Conservation (phyloP, 768 basidiomycete species). For the Crepidotus variabilis region DNA sequence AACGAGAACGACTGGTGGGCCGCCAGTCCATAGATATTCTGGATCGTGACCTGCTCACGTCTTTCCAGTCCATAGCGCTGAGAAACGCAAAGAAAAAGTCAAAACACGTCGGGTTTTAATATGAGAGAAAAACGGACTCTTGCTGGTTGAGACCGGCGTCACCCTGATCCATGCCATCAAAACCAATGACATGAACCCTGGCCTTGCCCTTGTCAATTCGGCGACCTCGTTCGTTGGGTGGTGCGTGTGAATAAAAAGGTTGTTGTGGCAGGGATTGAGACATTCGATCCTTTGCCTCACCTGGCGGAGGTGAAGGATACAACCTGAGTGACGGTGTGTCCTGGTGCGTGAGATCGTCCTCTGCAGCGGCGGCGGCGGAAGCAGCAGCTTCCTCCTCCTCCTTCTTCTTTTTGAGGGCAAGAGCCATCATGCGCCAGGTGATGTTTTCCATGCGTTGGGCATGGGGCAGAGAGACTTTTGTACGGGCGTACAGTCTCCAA, state of each 20-base stretch:
- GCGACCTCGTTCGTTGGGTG: slow-evolving; percentile 59
- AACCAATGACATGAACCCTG: slow-evolving; percentile 75
- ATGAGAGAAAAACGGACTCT: slow-evolving; percentile 52
- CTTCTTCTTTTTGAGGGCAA: slow-evolving; percentile 87
- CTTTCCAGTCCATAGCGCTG: slow-evolving; percentile 91
- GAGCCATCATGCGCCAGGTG: slow-evolving; percentile 98
- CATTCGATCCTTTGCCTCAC: slow-evolving; percentile 4
- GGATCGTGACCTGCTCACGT: slow-evolving; percentile 87
- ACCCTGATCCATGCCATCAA: slow-evolving; percentile 75
- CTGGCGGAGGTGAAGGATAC: slow-evolving; percentile 3
- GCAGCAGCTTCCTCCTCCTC: slow-evolving; percentile 55
- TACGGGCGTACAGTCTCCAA: slow-evolving; percentile 94
- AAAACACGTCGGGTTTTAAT: slow-evolving; percentile 1
- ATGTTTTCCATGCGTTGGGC: slow-evolving; percentile 97
- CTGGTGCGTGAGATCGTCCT: not conserved
- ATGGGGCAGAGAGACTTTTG: slow-evolving; percentile 86
- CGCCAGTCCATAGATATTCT: slow-evolving; percentile 92
- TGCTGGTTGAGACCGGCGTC: slow-evolving; percentile 52
- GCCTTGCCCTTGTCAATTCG: slow-evolving; percentile 78
- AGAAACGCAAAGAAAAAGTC: slow-evolving; percentile 18
- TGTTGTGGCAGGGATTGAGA: slow-evolving; percentile 9
- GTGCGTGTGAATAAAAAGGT: slow-evolving; percentile 15
- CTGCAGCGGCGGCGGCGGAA: not conserved
- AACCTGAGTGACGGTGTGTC: not conserved
- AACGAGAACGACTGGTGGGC: slow-evolving; percentile 72